These are phyloP conservation scores for Euphorbia pulcherrima DNA, from an alignment of 345 rosid species.

Conservation along the genomic window DNA sequence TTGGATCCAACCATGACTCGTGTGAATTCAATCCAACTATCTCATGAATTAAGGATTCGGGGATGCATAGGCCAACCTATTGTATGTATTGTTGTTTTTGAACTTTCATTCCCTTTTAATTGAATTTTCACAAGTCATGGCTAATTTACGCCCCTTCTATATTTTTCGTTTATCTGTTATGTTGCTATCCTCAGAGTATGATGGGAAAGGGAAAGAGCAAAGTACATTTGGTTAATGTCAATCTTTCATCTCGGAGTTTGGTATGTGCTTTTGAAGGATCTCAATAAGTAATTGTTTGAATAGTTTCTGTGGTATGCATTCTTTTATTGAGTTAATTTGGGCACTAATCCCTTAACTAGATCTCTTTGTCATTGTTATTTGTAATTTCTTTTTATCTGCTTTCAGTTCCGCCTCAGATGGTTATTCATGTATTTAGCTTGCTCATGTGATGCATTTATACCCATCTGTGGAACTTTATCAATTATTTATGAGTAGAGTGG, in stretches of 20 bases:
- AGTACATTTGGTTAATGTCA: conserved; percentile 30
- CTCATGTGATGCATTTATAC: not conserved
- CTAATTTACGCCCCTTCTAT: not conserved
- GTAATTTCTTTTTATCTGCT: not conserved
- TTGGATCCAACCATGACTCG: conserved; percentile 41
- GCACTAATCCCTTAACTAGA: no score
- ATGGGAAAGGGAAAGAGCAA: conserved; percentile 42
- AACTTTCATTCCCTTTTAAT: not conserved
- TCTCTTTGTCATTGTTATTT: conserved; percentile 4
- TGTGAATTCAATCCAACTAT: conserved; percentile 44
- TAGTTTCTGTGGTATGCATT: not conserved
- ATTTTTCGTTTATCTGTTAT: conserved; percentile 7
- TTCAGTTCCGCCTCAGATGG: not conserved
- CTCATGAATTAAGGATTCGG: conserved; percentile 46
- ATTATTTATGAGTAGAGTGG: not conserved
- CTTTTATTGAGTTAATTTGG: not conserved
- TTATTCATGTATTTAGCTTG: not conserved
- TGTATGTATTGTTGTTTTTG: conserved; percentile 27
- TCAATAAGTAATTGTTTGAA: not conserved
- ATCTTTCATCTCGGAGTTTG: conserved; percentile 54
- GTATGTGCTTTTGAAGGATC: conserved; percentile 35
- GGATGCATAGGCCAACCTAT: conserved; percentile 29
- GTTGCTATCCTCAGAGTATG: conserved; percentile 31
- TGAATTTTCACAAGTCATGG: not conserved
- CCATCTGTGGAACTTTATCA: not conserved